Base-by-base conservation (phyloP, 1,284 basidiomycete species). In the Irpex sp. region DNA sequence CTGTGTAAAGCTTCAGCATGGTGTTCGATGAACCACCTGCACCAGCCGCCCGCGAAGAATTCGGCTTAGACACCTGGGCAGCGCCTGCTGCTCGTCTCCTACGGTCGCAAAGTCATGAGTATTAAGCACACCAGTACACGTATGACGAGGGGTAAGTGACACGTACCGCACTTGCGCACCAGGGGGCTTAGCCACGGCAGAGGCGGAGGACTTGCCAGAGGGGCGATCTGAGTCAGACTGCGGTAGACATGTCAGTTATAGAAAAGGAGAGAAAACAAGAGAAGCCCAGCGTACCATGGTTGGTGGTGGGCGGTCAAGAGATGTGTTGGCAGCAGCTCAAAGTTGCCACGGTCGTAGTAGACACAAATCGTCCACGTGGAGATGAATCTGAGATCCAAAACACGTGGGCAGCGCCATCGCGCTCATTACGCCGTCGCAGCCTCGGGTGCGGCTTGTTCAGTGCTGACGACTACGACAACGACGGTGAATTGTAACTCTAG, bases 1-100 rank as follows among this genome's bases (percentile, higher is more conserved):
- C 95, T 44, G 97, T 98, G 86, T 98, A 98, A 13, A 99, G 85
- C 79, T 95, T 95, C 74, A 99, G 87, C 97, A 99, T 98, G 64
- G 97, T 99, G 82, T 92, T 97, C 65, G 91, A 94, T 57, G 93
- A 96, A 62, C 97, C 97, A 63, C 97, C 97, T 61, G 96, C 96
- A 62, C 97, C 97, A 34, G 97, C 97, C 48, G 96, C 91, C 58
- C 97, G 89, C 17, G 92, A 79, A 5, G 94, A 97, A 73, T 95
- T 94, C 40, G 97, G 96, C 76, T 87, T 90, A 59, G 89, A 81
- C 15, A 82, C 89, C 67, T 87, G 83, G 51, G 86, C 79, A 58
- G 82, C 78, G 62, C 81, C 85, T 64, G 89, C 82, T 65, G 93
- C 93, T 74, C 96, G 86, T 77, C 96, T 91, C 72, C 94, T 96